phyloP scores from a whole-genome alignment of 306 rosid genomes.

The Lathyrus oleraceus region DNA sequence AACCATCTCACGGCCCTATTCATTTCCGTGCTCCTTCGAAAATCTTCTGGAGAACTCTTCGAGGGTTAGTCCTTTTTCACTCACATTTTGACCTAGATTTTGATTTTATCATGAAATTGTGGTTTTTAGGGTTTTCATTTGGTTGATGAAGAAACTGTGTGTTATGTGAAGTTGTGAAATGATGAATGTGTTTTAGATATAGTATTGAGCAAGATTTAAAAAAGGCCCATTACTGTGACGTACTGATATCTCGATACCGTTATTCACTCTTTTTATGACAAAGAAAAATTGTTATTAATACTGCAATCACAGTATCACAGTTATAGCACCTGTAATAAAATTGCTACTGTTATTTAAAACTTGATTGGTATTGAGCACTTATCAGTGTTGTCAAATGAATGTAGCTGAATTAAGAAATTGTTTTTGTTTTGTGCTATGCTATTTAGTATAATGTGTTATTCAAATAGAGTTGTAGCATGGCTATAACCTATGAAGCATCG shows the following conservation, averaged over 20 bases:
- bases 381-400: neutral
- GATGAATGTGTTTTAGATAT: neutral
- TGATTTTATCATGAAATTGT: neutral
- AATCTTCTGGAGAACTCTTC: neutral
- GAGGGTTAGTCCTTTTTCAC: neutral
- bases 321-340: no score
- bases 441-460: neutral
- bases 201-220: no score
- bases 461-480: neutral
- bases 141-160: neutral
- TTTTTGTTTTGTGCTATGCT: neutral
- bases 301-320: no score
- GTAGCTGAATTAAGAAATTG: neutral
- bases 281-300: no score
- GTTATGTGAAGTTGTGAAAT: neutral
- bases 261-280: no score
- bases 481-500: no score
- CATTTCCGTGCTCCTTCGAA: neutral
- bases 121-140: neutral
- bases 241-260: no score
- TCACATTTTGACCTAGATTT: neutral
- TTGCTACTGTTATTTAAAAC: no score
- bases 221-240: no score
- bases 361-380: neutral
- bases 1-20: neutral